A percentile compares a stretch with the other conserved stretches of the same genome.
Conservation (phyloP, 805 yeast genomes). For the Wickerhamomyces tratensis region DNA sequence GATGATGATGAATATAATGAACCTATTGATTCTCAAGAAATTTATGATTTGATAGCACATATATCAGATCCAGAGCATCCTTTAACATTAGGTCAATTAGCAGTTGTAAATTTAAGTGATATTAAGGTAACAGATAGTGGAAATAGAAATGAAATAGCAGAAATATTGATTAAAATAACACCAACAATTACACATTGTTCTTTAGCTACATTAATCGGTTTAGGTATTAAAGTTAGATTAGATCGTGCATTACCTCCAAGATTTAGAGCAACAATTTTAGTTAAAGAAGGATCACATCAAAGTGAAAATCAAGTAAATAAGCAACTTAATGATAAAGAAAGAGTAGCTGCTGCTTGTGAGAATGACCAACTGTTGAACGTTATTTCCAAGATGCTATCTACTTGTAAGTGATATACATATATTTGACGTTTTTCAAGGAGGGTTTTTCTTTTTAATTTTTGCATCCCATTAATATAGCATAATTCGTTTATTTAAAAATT, state of each 20-base stretch:
- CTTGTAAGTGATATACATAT: constrained; percentile 38
- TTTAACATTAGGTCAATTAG: constrained; percentile 82
- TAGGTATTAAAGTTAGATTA: constrained; percentile 86
- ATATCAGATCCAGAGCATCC: constrained; percentile 99
- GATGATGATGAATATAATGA: constrained; percentile 34
- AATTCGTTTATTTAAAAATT: too few relatives aligned
- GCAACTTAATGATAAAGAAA: constrained; percentile 92
- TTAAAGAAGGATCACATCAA: constrained; percentile 92
- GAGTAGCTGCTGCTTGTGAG: constrained; percentile 98
- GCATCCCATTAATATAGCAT: too few relatives aligned
- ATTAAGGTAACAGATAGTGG: constrained; percentile 60
- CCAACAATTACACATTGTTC: constrained; percentile 99
- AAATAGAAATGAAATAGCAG: constrained; percentile 47
- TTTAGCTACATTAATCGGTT: constrained; percentile 88
- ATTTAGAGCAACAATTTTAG: constrained; percentile 65
- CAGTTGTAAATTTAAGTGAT: constrained; percentile 82
- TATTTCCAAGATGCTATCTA: constrained; percentile 84
- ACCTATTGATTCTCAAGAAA: constrained; percentile 79
- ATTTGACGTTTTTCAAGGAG: too few relatives aligned
- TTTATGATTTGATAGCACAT: constrained; percentile 74
- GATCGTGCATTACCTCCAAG: constrained; percentile 84
- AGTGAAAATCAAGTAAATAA: constrained; percentile 94
- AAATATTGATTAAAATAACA: constrained; percentile 74
- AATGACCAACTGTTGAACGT: constrained; percentile 86
- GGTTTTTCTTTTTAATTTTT: too few relatives aligned